A percentile compares a stretch with the other conserved stretches of the same genome.
These are phyloP conservation scores for Begonia peltatifolia DNA, from an alignment of 306 rosid species.

Conservation along the genomic window DNA sequence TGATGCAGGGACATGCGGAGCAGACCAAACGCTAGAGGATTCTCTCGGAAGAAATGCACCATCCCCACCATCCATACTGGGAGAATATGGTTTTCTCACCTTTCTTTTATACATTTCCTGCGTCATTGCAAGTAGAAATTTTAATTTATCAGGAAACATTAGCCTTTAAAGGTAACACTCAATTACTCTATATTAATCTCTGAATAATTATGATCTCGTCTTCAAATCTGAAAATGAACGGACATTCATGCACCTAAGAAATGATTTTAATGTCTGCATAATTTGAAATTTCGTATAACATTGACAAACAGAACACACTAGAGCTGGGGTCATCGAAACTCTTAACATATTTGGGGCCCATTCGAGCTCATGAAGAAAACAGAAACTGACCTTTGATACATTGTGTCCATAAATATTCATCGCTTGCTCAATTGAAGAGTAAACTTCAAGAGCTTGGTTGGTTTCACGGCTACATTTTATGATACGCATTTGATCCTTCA, in stretches of 20 bases:
- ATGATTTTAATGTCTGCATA: no score
- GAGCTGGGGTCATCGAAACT: no score
- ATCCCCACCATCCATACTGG: slow-evolving; percentile 34
- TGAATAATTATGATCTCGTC: neutral
- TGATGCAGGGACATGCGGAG: slow-evolving; percentile 42
- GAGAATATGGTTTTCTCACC: slow-evolving; percentile 72
- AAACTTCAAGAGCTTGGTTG: slow-evolving; percentile 55
- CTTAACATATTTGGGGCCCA: neutral
- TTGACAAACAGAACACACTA: no score
- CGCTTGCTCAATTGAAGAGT: slow-evolving; percentile 72
- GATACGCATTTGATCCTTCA: slow-evolving; percentile 41
- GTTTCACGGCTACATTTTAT: slow-evolving; percentile 59
- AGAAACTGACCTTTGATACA: slow-evolving; percentile 47
- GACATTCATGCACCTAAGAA: no score
- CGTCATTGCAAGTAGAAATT: slow-evolving; percentile 14
- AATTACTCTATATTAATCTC: neutral
- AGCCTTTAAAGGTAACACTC: neutral
- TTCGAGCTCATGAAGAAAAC: slow-evolving; percentile 1
- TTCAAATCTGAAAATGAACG: neutral
- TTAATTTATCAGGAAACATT: neutral
- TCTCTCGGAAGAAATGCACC: slow-evolving; percentile 40
- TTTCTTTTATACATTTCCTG: slow-evolving; percentile 38
- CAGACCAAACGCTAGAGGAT: slow-evolving; percentile 29
- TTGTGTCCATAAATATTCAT: slow-evolving; percentile 52
- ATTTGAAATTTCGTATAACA: no score